Percentiles rank a stretch among this genome's conserved stretches.
These are phyloP conservation scores for Pugionium dolabratum DNA, from an alignment of 345 rosid species.

Conservation along the genomic window DNA sequence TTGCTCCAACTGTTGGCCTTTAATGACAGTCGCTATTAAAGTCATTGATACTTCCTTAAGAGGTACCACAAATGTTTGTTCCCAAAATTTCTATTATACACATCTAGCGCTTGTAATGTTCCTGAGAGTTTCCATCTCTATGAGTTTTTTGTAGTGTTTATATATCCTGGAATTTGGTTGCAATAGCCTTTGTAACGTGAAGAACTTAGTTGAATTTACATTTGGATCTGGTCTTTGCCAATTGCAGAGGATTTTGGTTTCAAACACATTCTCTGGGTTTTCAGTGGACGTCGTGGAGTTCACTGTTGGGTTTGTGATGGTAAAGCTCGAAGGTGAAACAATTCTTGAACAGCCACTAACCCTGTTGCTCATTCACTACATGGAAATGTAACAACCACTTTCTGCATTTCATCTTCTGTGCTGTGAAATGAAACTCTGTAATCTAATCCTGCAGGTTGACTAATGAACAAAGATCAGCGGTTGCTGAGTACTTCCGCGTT, in stretches of 20 bases:
- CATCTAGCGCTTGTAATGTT: not conserved
- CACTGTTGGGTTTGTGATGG: slow-evolving; percentile 98
- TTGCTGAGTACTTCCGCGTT: slow-evolving; percentile 85
- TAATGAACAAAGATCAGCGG: slow-evolving; percentile 88
- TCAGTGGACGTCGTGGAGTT: slow-evolving; percentile 94
- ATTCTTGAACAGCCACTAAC: slow-evolving; percentile 3
- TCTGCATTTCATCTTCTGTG: slow-evolving; percentile 1
- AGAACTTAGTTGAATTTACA: not conserved
- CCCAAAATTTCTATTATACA: not conserved
- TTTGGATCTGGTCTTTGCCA: not conserved
- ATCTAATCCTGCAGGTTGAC: slow-evolving; percentile 56
- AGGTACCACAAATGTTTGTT: slow-evolving; percentile 49
- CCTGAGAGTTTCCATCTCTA: not conserved
- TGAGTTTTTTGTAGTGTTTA: not conserved
- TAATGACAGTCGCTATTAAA: slow-evolving; percentile 83
- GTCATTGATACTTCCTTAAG: slow-evolving; percentile 80
- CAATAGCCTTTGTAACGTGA: not conserved
- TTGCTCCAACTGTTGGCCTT: slow-evolving; percentile 92
- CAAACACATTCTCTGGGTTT: slow-evolving; percentile 88
- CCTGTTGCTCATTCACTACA: not conserved
- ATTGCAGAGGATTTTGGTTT: slow-evolving; percentile 91
- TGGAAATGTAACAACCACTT: not conserved
- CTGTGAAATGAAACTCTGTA: slow-evolving; percentile 9
- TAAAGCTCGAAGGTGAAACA: slow-evolving; percentile 78
- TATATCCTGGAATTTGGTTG: slow-evolving; percentile 1